A percentile compares a stretch with the other conserved stretches of the same genome.
Conservation (phyloP, 768 basidiomycete species). For the Candolleomyces efflorescens region DNA sequence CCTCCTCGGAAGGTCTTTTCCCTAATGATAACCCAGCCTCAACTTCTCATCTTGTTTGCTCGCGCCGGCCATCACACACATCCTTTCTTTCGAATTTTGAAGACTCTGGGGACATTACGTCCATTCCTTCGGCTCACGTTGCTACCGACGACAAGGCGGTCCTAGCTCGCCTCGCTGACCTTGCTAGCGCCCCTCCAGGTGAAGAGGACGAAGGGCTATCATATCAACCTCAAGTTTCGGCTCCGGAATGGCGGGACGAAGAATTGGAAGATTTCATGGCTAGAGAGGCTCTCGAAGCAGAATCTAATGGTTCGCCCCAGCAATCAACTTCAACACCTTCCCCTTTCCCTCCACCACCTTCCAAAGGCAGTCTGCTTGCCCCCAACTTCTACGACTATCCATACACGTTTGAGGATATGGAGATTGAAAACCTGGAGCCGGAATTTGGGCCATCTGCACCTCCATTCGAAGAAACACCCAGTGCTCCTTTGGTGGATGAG, state of each 20-base stretch:
- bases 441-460: slow-evolving; percentile 39
- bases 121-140: slow-evolving; percentile 45
- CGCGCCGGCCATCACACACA: slow-evolving; percentile 21
- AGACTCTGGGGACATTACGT: slow-evolving; percentile 1
- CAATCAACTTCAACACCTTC: slow-evolving; percentile 18
- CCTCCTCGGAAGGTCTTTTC: slow-evolving; percentile 14
- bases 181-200: slow-evolving; percentile 51
- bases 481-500: slow-evolving; percentile 26
- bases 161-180: slow-evolving; percentile 47
- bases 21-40: slow-evolving; percentile 12
- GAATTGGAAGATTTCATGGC: slow-evolving; percentile 32
- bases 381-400: slow-evolving; percentile 37
- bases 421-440: slow-evolving; percentile 21
- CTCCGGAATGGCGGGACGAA: slow-evolving; percentile 53
- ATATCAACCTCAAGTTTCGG: slow-evolving; percentile 32
- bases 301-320: slow-evolving; percentile 2
- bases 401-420: slow-evolving; percentile 36
- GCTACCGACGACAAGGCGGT: slow-evolving; percentile 62
- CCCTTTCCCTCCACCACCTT: slow-evolving; percentile 40
- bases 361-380: slow-evolving; percentile 38
- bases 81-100: slow-evolving; percentile 10
- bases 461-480: slow-evolving; percentile 40
- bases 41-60: slow-evolving; percentile 11
- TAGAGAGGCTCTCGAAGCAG: slow-evolving; percentile 4
- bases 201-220: slow-evolving; percentile 15